A percentile compares a stretch with the other conserved stretches of the same genome.
These are phyloP conservation scores for Ustilago vetiveriae DNA, from an alignment of 1,284 basidiomycete species.

Conservation along the genomic window DNA sequence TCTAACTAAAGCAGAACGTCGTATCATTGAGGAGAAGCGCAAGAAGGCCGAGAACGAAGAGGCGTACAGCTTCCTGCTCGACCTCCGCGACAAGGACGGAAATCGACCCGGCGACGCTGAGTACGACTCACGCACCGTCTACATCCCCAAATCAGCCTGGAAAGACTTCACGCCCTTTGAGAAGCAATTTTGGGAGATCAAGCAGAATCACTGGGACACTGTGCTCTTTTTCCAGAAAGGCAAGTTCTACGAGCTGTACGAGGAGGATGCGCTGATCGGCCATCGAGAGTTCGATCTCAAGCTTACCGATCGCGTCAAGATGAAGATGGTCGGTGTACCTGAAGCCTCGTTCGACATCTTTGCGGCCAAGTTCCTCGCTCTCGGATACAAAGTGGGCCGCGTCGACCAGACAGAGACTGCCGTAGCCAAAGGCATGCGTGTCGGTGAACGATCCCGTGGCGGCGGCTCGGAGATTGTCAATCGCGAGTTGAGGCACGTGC, in stretches of 20 bases:
- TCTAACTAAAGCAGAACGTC: slow-evolving; percentile 85
- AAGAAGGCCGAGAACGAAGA: slow-evolving; percentile 83
- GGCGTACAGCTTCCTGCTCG: slow-evolving; percentile 82
- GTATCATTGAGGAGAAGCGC: slow-evolving; percentile 68
- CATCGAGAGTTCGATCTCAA: slow-evolving; percentile 68
- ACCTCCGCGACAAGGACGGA: slow-evolving; percentile 84
- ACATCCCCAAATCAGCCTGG: slow-evolving; percentile 83
- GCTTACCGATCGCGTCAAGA: slow-evolving; percentile 89
- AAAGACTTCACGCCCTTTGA: slow-evolving; percentile 92
- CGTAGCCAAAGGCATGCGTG: slow-evolving; percentile 73
- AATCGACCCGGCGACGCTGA: slow-evolving; percentile 80
- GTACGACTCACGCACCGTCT: slow-evolving; percentile 92
- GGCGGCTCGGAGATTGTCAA: slow-evolving; percentile 69
- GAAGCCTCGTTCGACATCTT: slow-evolving; percentile 84
- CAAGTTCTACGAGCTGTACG: slow-evolving; percentile 68
- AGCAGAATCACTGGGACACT: slow-evolving; percentile 69
- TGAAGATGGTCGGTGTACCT: slow-evolving; percentile 95
- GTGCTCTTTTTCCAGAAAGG: slow-evolving; percentile 98
- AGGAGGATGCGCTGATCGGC: slow-evolving; percentile 67
- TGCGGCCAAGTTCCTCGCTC: slow-evolving; percentile 69
- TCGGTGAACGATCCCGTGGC: slow-evolving; percentile 70
- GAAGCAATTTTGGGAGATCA: slow-evolving; percentile 70
- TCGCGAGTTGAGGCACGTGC: slow-evolving; percentile 90
- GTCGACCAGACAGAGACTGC: slow-evolving; percentile 98
- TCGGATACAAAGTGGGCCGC: slow-evolving; percentile 91